Conservation (phyloP, 2,329 filamentous ascomycete genomes). For the Microascus cirrosus region DNA sequence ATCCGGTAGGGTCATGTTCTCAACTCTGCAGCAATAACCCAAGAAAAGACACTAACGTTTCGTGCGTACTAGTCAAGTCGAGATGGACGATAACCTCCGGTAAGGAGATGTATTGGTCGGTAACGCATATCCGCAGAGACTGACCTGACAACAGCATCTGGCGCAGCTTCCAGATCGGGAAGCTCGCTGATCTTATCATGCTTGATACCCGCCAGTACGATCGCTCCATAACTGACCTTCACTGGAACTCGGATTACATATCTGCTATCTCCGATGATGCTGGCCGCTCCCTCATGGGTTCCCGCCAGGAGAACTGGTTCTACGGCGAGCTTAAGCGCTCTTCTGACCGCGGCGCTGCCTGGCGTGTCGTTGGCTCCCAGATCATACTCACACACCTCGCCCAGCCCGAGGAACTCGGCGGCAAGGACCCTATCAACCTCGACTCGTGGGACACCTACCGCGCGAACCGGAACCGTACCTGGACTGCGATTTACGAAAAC, state of each 20-base stretch:
- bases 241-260: slow-evolving; percentile 51
- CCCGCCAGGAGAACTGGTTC: slow-evolving; percentile 65
- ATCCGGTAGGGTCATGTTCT: slow-evolving; percentile 14
- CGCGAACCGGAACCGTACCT: slow-evolving; percentile 60
- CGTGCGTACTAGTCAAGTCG: background rate
- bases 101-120: background rate
- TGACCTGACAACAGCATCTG: slow-evolving; percentile 43
- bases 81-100: background rate
- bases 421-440: background rate
- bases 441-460: slow-evolving; percentile 41
- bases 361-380: slow-evolving; percentile 63
- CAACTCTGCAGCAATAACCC: too few species aligned
- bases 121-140: too few species aligned
- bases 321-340: slow-evolving; percentile 48
- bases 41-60: background rate
- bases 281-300: slow-evolving; percentile 58
- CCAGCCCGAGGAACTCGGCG: slow-evolving; percentile 16
- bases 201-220: slow-evolving; percentile 61
- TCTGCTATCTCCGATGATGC: slow-evolving; percentile 50
- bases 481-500: slow-evolving; percentile 54
- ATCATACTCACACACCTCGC: slow-evolving; percentile 51
- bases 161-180: slow-evolving; percentile 55
- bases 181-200: slow-evolving; percentile 57
- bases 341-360: slow-evolving; percentile 51
- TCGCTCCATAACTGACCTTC: slow-evolving; percentile 44